These are phyloP conservation scores for Vigna angularis DNA, from an alignment of 306 rosid species.

Conservation along the genomic window DNA sequence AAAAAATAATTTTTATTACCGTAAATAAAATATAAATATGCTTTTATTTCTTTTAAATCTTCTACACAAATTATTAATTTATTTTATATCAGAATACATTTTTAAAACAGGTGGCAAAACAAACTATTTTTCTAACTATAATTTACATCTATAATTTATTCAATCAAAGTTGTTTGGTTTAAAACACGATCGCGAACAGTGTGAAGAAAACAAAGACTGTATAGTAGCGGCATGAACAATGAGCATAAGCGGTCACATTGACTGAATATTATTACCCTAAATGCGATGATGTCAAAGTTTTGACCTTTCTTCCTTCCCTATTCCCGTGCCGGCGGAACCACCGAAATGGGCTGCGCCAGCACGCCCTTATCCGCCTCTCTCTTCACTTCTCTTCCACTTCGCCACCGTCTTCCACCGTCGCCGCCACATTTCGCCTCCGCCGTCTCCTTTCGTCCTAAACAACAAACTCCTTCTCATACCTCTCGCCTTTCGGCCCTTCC, in stretches of 20 bases:
- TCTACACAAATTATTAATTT: no score
- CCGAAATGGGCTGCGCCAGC: conserved; percentile 47
- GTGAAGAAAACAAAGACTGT: no score
- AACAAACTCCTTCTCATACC: conserved; percentile 35
- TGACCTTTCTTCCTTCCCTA: conserved; percentile 18
- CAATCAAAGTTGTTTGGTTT: background rate
- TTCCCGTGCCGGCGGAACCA: background rate
- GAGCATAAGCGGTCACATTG: background rate
- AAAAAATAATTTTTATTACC: no score
- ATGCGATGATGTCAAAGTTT: background rate
- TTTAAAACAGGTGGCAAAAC: no score
- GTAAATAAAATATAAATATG: background rate
- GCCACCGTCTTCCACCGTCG: background rate
- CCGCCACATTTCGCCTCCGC: conserved; percentile 27
- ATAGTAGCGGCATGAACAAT: background rate
- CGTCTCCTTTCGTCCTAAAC: conserved; percentile 5
- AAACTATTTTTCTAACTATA: no score
- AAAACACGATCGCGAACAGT: background rate
- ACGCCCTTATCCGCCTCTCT: conserved; percentile 34
- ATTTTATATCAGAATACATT: no score
- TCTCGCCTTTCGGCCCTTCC: conserved; percentile 42
- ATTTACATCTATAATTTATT: no score
- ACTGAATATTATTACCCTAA: background rate
- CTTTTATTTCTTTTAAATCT: no score
- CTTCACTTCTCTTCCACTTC: conserved; percentile 19